Percentiles rank a stretch among this genome's conserved stretches.
Evolutionary conservation across 2,329 filamentous ascomycete genomes (phyloP).

Genomic region (Aspergillus fischeri): DNA sequence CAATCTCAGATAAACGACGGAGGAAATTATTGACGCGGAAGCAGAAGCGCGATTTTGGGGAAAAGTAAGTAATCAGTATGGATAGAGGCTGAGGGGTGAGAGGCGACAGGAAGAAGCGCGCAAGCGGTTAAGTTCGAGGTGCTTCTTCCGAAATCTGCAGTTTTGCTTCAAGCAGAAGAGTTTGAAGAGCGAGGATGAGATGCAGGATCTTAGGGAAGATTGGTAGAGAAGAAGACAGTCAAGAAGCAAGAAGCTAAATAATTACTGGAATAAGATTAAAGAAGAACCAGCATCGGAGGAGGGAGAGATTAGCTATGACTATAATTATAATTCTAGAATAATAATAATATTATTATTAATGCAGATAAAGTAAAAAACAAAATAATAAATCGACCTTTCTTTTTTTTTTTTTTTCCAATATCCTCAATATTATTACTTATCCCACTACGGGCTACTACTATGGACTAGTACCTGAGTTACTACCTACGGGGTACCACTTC

Average conservation of each 20-base stretch:
- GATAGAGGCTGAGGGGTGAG: neutral
- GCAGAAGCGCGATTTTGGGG: neutral
- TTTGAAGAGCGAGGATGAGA: slow-evolving; percentile 14
- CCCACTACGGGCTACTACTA: neutral
- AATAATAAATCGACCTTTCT: slow-evolving; percentile 6
- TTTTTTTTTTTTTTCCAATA: neutral
- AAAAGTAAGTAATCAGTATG: neutral
- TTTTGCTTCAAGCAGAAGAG: neutral
- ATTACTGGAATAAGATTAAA: slow-evolving; percentile 2
- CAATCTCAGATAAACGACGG: neutral
- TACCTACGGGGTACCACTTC: neutral
- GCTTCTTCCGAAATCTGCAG: slow-evolving; percentile 1
- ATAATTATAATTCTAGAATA: slow-evolving; percentile 2
- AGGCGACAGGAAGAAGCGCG: slow-evolving; percentile 12
- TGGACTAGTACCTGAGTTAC: neutral
- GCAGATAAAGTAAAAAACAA: slow-evolving; percentile 4
- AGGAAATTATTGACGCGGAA: neutral
- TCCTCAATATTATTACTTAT: neutral
- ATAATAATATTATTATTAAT: slow-evolving; percentile 1
- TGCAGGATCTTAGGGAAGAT: slow-evolving; percentile 7
- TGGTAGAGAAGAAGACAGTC: neutral
- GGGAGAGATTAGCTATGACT: slow-evolving; percentile 1
- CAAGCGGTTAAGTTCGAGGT: slow-evolving; percentile 16
- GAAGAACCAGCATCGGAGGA: slow-evolving; percentile 2
- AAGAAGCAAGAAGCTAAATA: neutral